phyloP scores from a whole-genome alignment of 2,329 filamentous ascomycete species.

The Neofusicoccum parvum region DNA sequence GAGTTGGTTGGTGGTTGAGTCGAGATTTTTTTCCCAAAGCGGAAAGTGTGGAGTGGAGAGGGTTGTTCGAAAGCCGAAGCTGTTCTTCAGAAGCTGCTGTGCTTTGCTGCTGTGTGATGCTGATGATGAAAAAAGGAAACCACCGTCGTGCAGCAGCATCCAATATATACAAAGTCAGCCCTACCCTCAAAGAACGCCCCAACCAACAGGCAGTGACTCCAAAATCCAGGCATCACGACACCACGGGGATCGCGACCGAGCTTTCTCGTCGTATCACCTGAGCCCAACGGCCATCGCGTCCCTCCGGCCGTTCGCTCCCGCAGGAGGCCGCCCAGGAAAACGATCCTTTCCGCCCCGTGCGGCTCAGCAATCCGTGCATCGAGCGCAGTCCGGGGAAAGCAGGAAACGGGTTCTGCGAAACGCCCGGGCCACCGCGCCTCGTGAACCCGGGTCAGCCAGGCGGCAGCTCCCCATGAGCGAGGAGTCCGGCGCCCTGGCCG shows the following conservation, averaged over 20 bases:
- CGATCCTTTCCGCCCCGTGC: background rate
- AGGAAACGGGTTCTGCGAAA: background rate
- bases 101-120: constrained; percentile 13
- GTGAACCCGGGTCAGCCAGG: background rate
- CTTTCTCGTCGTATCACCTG: background rate
- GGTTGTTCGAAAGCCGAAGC: background rate
- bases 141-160: constrained; percentile 11
- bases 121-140: background rate
- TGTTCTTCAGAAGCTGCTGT: background rate
- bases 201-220: background rate
- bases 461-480: too few species aligned
- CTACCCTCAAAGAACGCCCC: background rate
- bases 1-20: background rate
- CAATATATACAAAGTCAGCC: constrained; percentile 12
- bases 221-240: constrained; percentile 8
- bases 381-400: constrained; percentile 9
- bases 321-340: background rate
- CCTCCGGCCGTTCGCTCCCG: constrained; percentile 12
- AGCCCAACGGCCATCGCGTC: constrained; percentile 2
- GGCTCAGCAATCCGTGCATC: background rate
- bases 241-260: background rate
- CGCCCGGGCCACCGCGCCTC: background rate
- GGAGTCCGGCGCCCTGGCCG: too few species aligned
- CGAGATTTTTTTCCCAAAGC: background rate
- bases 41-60: constrained; percentile 1